phyloP scores from a whole-genome alignment of 2,329 filamentous ascomycete genomes.

The Aspergillus fructus region DNA sequence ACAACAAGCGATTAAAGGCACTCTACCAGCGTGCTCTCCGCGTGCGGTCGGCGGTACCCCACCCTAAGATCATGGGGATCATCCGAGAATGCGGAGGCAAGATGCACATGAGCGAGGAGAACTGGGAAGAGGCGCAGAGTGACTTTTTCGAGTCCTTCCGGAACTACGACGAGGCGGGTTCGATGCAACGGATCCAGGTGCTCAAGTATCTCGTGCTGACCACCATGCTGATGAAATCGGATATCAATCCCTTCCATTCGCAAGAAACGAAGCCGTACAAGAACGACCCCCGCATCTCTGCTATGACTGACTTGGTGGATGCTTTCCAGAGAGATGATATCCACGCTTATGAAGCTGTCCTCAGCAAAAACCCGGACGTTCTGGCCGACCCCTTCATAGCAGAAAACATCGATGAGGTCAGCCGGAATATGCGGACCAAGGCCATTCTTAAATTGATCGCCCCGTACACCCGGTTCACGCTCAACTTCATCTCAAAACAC shows the following conservation, averaged over 20 bases:
- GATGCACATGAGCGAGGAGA: slow-evolving; percentile 99
- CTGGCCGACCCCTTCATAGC: slow-evolving; percentile 93
- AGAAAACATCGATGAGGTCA: slow-evolving; percentile 98
- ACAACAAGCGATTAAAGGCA: slow-evolving; percentile 94
- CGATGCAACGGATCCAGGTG: slow-evolving; percentile 92
- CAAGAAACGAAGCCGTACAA: slow-evolving; percentile 99
- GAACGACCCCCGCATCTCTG: slow-evolving; percentile 88
- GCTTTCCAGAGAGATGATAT: slow-evolving; percentile 96
- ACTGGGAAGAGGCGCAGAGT: slow-evolving; percentile 95
- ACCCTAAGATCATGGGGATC: slow-evolving; percentile 98
- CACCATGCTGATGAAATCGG: slow-evolving; percentile 97
- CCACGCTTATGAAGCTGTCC: slow-evolving; percentile 81
- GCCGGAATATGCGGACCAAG: slow-evolving; percentile 96
- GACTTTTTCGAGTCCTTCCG: slow-evolving; percentile 99
- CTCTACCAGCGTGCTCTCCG: slow-evolving; percentile 88
- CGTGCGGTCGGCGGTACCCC: slow-evolving; percentile 93
- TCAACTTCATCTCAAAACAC: slow-evolving; percentile 82
- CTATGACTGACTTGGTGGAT: slow-evolving; percentile 96
- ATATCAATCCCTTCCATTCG: slow-evolving; percentile 98
- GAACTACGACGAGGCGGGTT: slow-evolving; percentile 97
- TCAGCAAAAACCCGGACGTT: slow-evolving; percentile 84
- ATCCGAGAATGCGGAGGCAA: slow-evolving; percentile 98
- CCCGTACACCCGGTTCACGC: slow-evolving; percentile 88
- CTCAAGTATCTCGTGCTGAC: slow-evolving; percentile 95
- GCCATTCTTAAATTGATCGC: slow-evolving; percentile 90